Conservation (phyloP, 116 monocot species). For the Zostera marina region DNA sequence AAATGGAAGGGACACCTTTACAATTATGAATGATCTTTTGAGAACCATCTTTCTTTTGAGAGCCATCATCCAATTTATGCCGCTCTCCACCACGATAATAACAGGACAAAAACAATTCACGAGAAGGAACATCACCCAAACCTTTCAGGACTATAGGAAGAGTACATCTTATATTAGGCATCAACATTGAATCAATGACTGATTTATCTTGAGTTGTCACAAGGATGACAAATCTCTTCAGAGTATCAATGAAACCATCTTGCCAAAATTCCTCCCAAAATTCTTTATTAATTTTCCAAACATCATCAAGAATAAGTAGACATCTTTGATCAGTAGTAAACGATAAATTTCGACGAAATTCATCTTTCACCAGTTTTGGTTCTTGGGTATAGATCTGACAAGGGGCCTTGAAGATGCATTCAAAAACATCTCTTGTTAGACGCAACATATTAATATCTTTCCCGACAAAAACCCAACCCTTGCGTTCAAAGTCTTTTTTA, state of each 20-base stretch:
- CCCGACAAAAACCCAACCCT: slow-evolving; percentile 13
- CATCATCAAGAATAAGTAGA: slow-evolving; percentile 17
- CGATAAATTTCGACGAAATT: background rate
- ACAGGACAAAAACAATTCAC: slow-evolving; percentile 3
- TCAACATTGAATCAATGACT: background rate
- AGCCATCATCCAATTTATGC: background rate
- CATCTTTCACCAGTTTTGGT: background rate
- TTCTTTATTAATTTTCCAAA: slow-evolving; percentile 4
- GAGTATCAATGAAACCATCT: slow-evolving; percentile 2
- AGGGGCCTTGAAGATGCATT: background rate
- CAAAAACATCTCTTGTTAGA: slow-evolving; percentile 11
- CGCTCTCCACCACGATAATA: background rate
- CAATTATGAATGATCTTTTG: slow-evolving; percentile 12
- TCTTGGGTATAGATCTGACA: background rate
- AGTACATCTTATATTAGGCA: no score
- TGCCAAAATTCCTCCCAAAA: slow-evolving; percentile 10
- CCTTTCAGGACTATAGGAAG: no score
- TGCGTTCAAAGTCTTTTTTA: background rate
- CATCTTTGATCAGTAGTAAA: background rate
- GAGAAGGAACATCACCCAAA: background rate
- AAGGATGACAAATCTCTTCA: slow-evolving; percentile 6
- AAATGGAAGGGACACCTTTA: slow-evolving; percentile 14
- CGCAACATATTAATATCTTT: slow-evolving; percentile 1
- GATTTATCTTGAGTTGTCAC: slow-evolving; percentile 3
- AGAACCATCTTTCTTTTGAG: background rate